A percentile compares a stretch with the other conserved stretches of the same genome.
Evolutionary conservation across 108 stramenopile genomes (phyloP).

Genomic region (Cyclotella sp.): DNA sequence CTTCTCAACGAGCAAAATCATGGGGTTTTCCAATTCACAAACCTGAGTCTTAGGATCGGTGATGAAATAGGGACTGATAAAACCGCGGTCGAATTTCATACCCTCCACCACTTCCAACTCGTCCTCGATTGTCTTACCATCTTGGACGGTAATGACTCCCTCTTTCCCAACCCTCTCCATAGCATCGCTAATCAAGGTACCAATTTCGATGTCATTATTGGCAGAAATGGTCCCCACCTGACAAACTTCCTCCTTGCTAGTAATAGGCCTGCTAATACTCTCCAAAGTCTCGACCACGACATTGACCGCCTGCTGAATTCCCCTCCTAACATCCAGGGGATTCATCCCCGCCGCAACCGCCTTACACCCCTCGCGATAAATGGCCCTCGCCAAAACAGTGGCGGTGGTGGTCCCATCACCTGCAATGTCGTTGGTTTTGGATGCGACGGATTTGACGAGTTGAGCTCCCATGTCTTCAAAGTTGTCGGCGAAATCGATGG

Average conservation of each 20-base stretch:
- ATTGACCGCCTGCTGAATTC: slow-evolving; percentile 96
- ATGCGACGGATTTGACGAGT: slow-evolving; percentile 94
- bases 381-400: slow-evolving; percentile 97
- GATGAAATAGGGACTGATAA: slow-evolving; percentile 99
- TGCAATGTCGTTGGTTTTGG: slow-evolving; percentile 98
- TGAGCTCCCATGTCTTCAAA: slow-evolving; percentile 99
- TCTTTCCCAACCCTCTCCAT: slow-evolving; percentile 99
- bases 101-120: slow-evolving; percentile 99
- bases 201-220: slow-evolving; percentile 96
- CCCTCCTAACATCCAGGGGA: slow-evolving; percentile 96
- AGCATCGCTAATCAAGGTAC: slow-evolving; percentile 94
- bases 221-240: slow-evolving; percentile 99
- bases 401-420: slow-evolving; percentile 99
- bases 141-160: slow-evolving; percentile 99
- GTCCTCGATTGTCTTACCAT: slow-evolving; percentile 99
- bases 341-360: slow-evolving; percentile 99
- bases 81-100: slow-evolving; percentile 99
- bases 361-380: slow-evolving; percentile 99
- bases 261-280: slow-evolving; percentile 93
- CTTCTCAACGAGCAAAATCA: slow-evolving; percentile 98
- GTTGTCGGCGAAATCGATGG: slow-evolving; percentile 98
- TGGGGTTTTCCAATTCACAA: slow-evolving; percentile 95
- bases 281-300: slow-evolving; percentile 86
- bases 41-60: slow-evolving; percentile 98
- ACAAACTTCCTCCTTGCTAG: slow-evolving; percentile 95